Evolutionary conservation across 371 early-diverging fungal species (phyloP), one percentile per base, ranked within the genome.

Genomic region (Lichtheimia ramosa): DNA sequence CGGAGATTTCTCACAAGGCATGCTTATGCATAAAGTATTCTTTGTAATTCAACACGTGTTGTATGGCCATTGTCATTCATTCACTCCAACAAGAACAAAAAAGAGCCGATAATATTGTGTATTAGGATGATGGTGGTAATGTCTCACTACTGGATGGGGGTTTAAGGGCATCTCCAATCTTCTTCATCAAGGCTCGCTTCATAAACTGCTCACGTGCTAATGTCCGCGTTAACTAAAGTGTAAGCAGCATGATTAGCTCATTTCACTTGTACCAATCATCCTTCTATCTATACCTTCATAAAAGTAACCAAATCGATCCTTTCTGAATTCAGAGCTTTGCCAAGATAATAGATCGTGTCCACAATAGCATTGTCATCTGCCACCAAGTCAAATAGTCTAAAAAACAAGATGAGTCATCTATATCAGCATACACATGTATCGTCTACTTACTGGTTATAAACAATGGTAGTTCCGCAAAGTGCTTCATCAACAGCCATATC

Each of bases 291-390:
- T 73, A 74, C 88, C 77, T 90, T 90, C 83, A 92, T 85, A 61
- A 89, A 93, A 2, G 83, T 77, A 24, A 68, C 71, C 27, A 88
- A 59, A 43, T 92, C 84, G 51, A 91, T 82, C 54, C 79, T 73
- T 50, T 87, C 92, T 27, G 83, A 79, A 61, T 84, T 88, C 34
- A 95, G 69, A 8, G 94, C 94, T 68, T 88, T 84, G 21, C 88
- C 86, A 48, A 96, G 75, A 48, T 85, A 80, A 66, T 95, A 95
- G 51, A 95, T 79, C n/a, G 92, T 85, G 58, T 96, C 96, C 59
- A 95, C 93, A 46, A 94, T 86, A 0, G 96, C 94, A 59, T 89
- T 89, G 48, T 94, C 94, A 58, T 95, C 95, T 14, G 92, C 94
- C 10, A 93, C 88, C 66, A 92, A 67, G 14, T 92, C 93, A 60